These are phyloP conservation scores for Populus davidiana DNA, from an alignment of 345 rosid genomes.

Conservation along the genomic window DNA sequence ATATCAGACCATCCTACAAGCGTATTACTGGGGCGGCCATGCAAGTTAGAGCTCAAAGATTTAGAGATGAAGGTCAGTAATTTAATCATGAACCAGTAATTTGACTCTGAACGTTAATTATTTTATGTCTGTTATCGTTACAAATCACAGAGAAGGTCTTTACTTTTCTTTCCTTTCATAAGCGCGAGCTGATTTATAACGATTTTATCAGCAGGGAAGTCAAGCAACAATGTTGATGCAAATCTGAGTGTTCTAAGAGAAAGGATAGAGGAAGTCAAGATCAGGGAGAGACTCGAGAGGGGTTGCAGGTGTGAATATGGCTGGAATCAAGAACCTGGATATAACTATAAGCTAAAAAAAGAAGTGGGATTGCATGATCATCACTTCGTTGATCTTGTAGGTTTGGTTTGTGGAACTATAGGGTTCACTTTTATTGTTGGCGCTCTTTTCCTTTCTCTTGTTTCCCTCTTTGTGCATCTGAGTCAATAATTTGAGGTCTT, in stretches of 20 bases:
- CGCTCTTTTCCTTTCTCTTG: conserved; percentile 36
- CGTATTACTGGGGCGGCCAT: neutral
- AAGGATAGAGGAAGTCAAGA: conserved; percentile 42
- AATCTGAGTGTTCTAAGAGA: conserved; percentile 43
- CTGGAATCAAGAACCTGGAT: conserved; percentile 39
- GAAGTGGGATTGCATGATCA: neutral
- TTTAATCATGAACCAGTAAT: too few relatives aligned
- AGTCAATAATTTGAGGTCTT: neutral
- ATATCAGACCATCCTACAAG: conserved; percentile 10
- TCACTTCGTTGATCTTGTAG: conserved; percentile 29
- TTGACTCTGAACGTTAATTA: too few relatives aligned
- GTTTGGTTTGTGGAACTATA: conserved; percentile 35
- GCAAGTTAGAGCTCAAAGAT: conserved; percentile 30
- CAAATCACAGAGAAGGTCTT: too few relatives aligned
- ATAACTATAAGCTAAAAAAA: conserved; percentile 26
- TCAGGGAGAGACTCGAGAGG: conserved; percentile 51
- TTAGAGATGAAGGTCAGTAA: conserved; percentile 37
- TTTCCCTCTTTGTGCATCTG: conserved; percentile 38
- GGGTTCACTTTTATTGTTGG: conserved; percentile 36
- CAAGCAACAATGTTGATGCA: conserved; percentile 35
- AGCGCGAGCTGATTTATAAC: neutral
- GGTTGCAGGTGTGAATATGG: conserved; percentile 45
- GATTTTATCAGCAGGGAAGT: conserved; percentile 25
- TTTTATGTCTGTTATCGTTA: too few relatives aligned
- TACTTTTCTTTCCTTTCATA: neutral